Evolutionary conservation across 2,329 filamentous ascomycete genomes (phyloP).

Genomic region (Boeremia exigua): DNA sequence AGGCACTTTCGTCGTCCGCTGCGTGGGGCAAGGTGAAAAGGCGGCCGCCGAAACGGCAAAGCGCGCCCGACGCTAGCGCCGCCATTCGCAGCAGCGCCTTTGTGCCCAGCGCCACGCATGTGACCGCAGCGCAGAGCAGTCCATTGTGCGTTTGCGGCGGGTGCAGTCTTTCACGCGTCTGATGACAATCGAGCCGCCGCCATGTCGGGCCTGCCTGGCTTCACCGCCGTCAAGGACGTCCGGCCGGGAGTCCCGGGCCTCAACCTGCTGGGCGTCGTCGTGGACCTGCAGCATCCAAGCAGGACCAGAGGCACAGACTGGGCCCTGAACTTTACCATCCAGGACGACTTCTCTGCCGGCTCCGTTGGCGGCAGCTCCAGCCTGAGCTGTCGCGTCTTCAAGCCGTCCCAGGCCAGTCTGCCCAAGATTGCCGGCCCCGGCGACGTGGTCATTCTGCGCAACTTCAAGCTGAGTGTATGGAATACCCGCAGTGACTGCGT

Average conservation of each 20-base stretch:
- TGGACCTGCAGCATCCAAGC: conserved; percentile 65
- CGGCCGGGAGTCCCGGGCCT: conserved; percentile 42
- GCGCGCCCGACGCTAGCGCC: conserved; percentile 25
- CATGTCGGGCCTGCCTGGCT: conserved; percentile 38
- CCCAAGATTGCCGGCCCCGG: conserved; percentile 56
- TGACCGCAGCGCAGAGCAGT: no score
- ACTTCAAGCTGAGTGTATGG: conserved; percentile 30
- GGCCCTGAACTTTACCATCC: conserved; percentile 46
- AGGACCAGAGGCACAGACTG: conserved; percentile 61
- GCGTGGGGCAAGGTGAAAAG: conserved; percentile 47
- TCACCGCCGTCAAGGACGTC: conserved; percentile 55
- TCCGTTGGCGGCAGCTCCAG: conserved; percentile 21
- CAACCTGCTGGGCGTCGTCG: conserved; percentile 73
- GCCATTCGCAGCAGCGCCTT: conserved; percentile 19
- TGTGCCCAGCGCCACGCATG: no score
- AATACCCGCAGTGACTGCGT: conserved; percentile 23
- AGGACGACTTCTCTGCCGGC: conserved; percentile 43
- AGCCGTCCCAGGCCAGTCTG: conserved; percentile 30
- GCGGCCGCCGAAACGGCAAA: conserved; percentile 40
- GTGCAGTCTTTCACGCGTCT: no score
- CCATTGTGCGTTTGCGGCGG: no score
- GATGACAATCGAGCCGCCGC: not conserved
- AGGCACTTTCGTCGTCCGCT: conserved; percentile 30
- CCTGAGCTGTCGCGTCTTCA: conserved; percentile 37
- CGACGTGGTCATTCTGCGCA: conserved; percentile 70